Evolutionary conservation across 148 eudicot species (phyloP).

Genomic region (Chenopodium suecicum): DNA sequence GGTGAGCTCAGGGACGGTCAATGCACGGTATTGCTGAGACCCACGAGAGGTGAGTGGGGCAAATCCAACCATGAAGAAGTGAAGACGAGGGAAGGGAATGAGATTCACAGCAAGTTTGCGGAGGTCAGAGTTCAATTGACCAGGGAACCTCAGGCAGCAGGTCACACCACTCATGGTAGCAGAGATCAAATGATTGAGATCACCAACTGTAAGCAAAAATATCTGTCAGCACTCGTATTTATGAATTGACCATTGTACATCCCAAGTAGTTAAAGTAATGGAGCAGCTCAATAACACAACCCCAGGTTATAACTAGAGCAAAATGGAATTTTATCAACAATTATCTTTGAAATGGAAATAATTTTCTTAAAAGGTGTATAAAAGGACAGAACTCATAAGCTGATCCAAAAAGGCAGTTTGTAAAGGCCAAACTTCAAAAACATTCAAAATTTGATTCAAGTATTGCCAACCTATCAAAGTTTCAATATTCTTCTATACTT

Average conservation of each 20-base stretch:
- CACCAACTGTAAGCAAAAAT: constrained; percentile 35
- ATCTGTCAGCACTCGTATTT: neutral
- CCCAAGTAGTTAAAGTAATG: neutral
- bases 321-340: too few species aligned
- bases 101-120: constrained; percentile 50
- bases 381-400: neutral
- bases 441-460: neutral
- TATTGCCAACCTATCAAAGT: neutral
- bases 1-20: constrained; percentile 55
- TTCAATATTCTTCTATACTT: neutral
- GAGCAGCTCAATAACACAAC: neutral
- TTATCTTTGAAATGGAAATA: neutral
- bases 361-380: neutral
- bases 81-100: constrained; percentile 49
- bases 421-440: neutral
- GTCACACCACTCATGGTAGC: constrained; percentile 55
- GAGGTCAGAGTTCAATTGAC: constrained; percentile 52
- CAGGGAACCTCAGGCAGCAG: constrained; percentile 47
- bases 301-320: neutral
- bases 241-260: too few species aligned
- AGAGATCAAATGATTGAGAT: constrained; percentile 43
- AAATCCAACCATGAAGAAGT: constrained; percentile 54
- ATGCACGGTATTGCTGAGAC: constrained; percentile 45
- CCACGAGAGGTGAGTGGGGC: constrained; percentile 52
- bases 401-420: neutral